Conservation (phyloP, 2,329 filamentous ascomycete species). For the Annulohypoxylon truncatum region DNA sequence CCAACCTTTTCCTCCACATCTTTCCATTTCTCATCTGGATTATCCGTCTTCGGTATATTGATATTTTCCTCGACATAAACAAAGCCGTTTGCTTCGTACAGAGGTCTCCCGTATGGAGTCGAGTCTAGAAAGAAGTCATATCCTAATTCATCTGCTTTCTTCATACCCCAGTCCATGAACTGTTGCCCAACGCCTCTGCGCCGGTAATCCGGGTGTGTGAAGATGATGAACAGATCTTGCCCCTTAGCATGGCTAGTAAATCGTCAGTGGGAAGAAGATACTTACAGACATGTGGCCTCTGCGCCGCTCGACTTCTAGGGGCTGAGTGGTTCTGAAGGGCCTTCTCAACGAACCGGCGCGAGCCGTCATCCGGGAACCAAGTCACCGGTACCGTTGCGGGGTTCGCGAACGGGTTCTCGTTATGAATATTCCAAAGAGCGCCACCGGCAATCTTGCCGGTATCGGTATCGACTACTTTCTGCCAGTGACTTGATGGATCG, state of each 20-base stretch:
- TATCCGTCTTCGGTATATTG: conserved; percentile 36
- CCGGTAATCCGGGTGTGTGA: conserved; percentile 43
- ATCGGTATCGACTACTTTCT: conserved; percentile 49
- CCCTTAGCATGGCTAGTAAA: neutral
- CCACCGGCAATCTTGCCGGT: conserved; percentile 47
- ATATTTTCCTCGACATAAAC: conserved; percentile 41
- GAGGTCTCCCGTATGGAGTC: conserved; percentile 34
- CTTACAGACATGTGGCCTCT: conserved; percentile 43
- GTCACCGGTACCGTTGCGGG: conserved; percentile 35
- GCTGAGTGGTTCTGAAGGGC: conserved; percentile 21
- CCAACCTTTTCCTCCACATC: conserved; percentile 55
- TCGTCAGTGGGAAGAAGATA: neutral
- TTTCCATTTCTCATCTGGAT: conserved; percentile 43
- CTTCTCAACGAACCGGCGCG: conserved; percentile 42
- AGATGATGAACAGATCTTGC: conserved; percentile 43
- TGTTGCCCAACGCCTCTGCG: conserved; percentile 41
- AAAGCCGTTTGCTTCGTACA: conserved; percentile 43
- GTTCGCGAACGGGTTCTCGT: conserved; percentile 46
- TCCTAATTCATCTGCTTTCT: conserved; percentile 43
- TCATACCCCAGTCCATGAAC: conserved; percentile 47
- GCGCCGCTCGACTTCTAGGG: conserved; percentile 30
- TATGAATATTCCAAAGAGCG: conserved; percentile 48
- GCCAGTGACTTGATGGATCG: conserved; percentile 48
- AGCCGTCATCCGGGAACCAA: conserved; percentile 51
- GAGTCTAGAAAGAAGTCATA: conserved; percentile 45